These are phyloP conservation scores for Backusella tuberculispora DNA, from an alignment of 192 early-diverging fungal genomes.

Conservation along the genomic window DNA sequence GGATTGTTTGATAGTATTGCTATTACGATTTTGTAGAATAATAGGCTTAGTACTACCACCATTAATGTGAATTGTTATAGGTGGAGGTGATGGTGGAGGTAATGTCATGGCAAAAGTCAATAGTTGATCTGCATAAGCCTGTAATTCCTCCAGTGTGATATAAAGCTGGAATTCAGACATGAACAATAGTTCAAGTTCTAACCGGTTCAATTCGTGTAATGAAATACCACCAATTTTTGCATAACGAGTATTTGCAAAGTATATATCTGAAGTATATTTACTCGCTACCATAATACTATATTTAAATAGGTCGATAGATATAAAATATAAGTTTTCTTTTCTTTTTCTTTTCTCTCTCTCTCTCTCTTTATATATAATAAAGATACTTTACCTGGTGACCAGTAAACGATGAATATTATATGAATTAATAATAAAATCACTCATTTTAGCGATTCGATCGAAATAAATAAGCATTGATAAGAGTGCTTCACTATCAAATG, in stretches of 20 bases:
- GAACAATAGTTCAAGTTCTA: constrained; percentile 79
- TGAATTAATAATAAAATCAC: constrained; percentile 61
- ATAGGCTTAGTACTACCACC: background rate
- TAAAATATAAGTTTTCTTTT: background rate
- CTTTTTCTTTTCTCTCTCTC: too few species aligned
- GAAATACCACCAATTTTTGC: constrained; percentile 77
- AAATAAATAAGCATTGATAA: constrained; percentile 73
- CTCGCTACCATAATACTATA: constrained; percentile 64
- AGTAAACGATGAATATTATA: constrained; percentile 73
- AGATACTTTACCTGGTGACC: constrained; percentile 50
- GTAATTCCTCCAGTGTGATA: constrained; percentile 60
- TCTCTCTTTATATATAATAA: background rate
- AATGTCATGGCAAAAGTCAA: constrained; percentile 35
- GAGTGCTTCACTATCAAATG: constrained; percentile 66
- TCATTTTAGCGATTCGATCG: constrained; percentile 60
- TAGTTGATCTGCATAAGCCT: constrained; percentile 65
- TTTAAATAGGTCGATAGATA: background rate
- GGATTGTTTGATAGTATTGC: background rate
- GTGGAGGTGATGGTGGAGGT: background rate
- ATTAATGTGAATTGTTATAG: background rate
- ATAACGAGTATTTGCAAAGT: constrained; percentile 72
- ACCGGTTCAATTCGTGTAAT: constrained; percentile 68
- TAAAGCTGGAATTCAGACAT: constrained; percentile 70
- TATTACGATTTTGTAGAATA: background rate
- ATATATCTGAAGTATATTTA: constrained; percentile 74